A percentile compares a stretch with the other conserved stretches of the same genome.
These are phyloP conservation scores for Thielaviopsis euricoi DNA, from an alignment of 2,329 filamentous ascomycete species.

Conservation along the genomic window DNA sequence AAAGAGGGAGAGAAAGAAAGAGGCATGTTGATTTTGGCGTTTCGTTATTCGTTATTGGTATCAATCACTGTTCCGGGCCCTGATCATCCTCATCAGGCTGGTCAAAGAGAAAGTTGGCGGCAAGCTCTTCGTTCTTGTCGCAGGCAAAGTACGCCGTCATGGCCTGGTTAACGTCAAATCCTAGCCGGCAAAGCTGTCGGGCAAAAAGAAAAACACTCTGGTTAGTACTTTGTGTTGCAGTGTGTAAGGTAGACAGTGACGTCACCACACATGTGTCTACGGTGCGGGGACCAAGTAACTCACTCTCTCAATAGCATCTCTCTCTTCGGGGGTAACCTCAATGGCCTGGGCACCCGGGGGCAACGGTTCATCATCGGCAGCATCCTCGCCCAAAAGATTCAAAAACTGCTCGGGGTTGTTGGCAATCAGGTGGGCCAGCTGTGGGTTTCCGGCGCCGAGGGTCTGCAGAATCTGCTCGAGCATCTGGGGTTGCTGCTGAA, in stretches of 20 bases:
- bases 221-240: no score
- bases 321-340: conserved; percentile 85
- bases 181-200: conserved; percentile 70
- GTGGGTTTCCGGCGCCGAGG: conserved; percentile 85
- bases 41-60: neutral
- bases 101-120: conserved; percentile 95
- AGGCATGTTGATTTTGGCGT: neutral
- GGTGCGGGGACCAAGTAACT: conserved; percentile 13
- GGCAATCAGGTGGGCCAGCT: conserved; percentile 81
- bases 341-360: conserved; percentile 83
- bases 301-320: conserved; percentile 91
- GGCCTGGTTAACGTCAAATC: conserved; percentile 81
- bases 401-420: conserved; percentile 89
- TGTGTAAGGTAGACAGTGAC: no score
- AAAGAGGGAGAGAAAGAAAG: no score
- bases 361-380: conserved; percentile 65
- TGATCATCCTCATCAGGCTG: conserved; percentile 74
- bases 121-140: conserved; percentile 97
- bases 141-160: conserved; percentile 99
- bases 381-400: conserved; percentile 73
- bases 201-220: no score
- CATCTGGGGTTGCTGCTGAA: conserved; percentile 97
- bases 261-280: neutral
- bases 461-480: conserved; percentile 95
- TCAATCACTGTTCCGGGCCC: conserved; percentile 16